Base-by-base conservation (phyloP, 257 asterid genomes). In the Eucommia ulmoides region DNA sequence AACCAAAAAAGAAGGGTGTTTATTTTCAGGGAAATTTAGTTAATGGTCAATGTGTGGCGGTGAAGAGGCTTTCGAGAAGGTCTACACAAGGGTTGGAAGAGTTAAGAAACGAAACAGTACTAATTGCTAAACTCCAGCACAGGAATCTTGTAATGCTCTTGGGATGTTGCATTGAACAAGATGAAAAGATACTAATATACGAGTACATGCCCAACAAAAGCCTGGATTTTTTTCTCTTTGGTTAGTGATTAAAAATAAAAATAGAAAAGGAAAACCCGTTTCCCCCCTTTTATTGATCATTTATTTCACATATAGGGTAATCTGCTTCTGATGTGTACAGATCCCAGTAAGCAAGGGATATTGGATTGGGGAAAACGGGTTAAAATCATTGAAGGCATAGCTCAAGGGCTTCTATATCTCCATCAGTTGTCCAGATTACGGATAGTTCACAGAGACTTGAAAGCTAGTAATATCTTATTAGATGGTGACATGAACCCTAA, bases 71-170 rank as follows among this genome's bases (percentile, higher is more conserved):
- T 7, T 29, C 38, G 12, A 79, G 64, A 1, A 69, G 79, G 65
- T 55, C 70, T 25, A 72, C 55, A 33, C 83, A 76, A 45, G 83
- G 83, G 9, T 77, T 72, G 74, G 65, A 69, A 68, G 75, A 72
- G 49, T 72, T 72, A 50, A 35, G 73, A 48, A 66, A 75, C 3
- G 79, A 76, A 50, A 73, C 72, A 14, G 66, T 77, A 70, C 70
- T 77, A 0, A 68, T 76, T 17, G 77, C 78, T 53, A 66, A 71
- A 1, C 64, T 76, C 20, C 77, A 76, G 7, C 83, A 76, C 16
- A 59, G 72, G 42, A 76, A 76, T 58, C 83, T 76, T 33, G 83
- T 76, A 1, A 56, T 62, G 33, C 82, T 75, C 8, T 73, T 63
- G 1, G 82, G 82, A 1, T 67, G 69, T 52, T 75, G 79, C 71